phyloP scores from a whole-genome alignment of 2,329 filamentous ascomycete genomes.

The Aspergillus japonicus region DNA sequence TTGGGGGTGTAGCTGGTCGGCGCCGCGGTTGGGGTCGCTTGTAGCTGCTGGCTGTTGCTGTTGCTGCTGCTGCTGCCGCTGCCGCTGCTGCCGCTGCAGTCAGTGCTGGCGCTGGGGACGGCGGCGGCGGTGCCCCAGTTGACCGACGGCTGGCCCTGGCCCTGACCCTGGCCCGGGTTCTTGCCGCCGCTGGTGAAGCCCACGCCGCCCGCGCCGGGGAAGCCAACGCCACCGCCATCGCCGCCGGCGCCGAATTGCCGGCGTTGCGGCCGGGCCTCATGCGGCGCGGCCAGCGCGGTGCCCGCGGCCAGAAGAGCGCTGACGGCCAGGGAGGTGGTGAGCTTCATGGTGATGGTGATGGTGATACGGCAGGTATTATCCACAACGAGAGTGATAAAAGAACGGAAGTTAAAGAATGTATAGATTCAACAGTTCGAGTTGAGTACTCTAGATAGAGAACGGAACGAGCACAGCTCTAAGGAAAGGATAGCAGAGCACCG shows the following conservation, averaged over 20 bases:
- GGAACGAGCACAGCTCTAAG: neutral
- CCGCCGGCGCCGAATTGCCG: neutral
- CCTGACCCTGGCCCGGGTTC: no score
- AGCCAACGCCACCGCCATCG: no score
- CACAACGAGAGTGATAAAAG: neutral
- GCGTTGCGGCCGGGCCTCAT: neutral
- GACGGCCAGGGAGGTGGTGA: neutral
- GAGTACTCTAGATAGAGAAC: neutral
- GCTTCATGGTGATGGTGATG: neutral
- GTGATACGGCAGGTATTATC: no score
- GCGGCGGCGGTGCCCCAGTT: no score
- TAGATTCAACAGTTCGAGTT: neutral
- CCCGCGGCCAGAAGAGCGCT: neutral
- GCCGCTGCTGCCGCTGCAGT: no score
- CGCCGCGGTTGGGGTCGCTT: neutral
- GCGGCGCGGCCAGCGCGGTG: neutral
- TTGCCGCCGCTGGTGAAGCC: neutral
- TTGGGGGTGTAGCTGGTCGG: neutral
- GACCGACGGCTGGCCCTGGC: no score
- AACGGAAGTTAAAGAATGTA: neutral
- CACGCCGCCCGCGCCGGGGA: neutral
- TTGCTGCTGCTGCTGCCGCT: no score
- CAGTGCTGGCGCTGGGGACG: no score
- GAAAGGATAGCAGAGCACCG: neutral
- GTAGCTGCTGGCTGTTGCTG: neutral